A percentile compares a stretch with the other conserved stretches of the same genome.
Evolutionary conservation across 768 basidiomycete genomes (phyloP).

Genomic region (Auricularia heimuer): DNA sequence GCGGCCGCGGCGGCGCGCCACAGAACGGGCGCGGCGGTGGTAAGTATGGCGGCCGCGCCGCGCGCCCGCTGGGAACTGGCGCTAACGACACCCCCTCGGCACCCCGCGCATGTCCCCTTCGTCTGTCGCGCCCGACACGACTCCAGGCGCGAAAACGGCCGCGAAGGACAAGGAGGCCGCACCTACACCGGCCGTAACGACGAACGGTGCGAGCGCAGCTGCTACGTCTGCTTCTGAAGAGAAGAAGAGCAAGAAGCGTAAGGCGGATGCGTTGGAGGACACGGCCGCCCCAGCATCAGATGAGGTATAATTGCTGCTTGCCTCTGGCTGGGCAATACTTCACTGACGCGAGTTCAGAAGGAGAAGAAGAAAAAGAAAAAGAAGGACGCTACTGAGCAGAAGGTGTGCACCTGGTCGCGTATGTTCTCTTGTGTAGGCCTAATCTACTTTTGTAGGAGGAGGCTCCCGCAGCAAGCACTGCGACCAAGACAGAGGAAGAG

Average conservation of each 20-base stretch:
- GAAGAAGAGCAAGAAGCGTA: constrained; percentile 10
- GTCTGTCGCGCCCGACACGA: neutral
- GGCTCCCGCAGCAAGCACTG: constrained; percentile 3
- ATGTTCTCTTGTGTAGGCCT: neutral
- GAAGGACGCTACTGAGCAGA: constrained; percentile 15
- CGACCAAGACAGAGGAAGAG: constrained; percentile 5
- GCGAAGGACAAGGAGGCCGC: neutral
- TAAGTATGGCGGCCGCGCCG: constrained; percentile 4
- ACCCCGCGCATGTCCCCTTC: constrained; percentile 46
- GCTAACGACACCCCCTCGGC: constrained; percentile 64
- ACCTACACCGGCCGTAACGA: neutral
- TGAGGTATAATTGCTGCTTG: neutral
- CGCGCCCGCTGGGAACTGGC: constrained; percentile 35
- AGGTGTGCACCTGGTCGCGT: neutral
- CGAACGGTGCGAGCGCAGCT: constrained; percentile 9
- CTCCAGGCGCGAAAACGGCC: neutral
- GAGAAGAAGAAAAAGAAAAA: constrained; percentile 13
- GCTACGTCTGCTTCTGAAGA: constrained; percentile 11
- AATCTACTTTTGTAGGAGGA: neutral
- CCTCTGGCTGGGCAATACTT: neutral
- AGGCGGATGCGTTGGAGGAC: constrained; percentile 5
- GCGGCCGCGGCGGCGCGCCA: neutral
- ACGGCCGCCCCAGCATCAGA: neutral
- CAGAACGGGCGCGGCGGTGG: neutral
- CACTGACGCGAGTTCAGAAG: constrained; percentile 2